Base-by-base conservation (phyloP, 495 filamentous ascomycete genomes). In the Monascus purpureus region DNA sequence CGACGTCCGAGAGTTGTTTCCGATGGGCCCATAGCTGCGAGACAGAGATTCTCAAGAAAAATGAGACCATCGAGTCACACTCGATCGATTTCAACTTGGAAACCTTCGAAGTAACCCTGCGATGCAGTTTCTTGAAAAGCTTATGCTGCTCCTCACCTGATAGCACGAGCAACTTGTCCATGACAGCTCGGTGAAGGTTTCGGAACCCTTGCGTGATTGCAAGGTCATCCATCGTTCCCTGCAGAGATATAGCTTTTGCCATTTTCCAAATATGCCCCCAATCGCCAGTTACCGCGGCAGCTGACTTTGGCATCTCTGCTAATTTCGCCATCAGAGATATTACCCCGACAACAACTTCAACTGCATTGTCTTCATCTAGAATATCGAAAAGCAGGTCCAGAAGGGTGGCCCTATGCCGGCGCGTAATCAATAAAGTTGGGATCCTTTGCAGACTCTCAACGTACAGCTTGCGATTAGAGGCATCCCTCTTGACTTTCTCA, bases 271-370 rank as follows among this genome's bases (percentile, higher is more conserved):
- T 46, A 6, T 55, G 53, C 13, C 61, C 59, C 57, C 57, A 61
- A 25, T 57, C 51, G 27, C 50, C 44, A 15, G 55, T 61, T 25
- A 63, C 18, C 3, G 36, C 40, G 11, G 59, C 57, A 19, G 56
- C 41, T 15, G 51, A 57, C 36, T 61, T 63, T 3, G 59, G 52
- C 57, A 61, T 55, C 12, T 52, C 52, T 3, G 57, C 53, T 18
- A 63, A 28, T 18, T 59, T 63, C 0, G 59, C 57, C 59, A 63
- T 60, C 41, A 63, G 43, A 1, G 59, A 58, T 27, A 61, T 27
- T 1, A 61, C 37, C 1, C 57, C 57, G 9, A 58, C 37, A 7
- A 43, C 52, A 3, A 55, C 25, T 17, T 53, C 52, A 2, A 50
- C 34, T 6, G 39, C 30, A 35, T 33, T 52, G 26, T 51, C 52